Evolutionary conservation across 208 protist genomes (phyloP).

Genomic region (Naegleria fowleri): DNA sequence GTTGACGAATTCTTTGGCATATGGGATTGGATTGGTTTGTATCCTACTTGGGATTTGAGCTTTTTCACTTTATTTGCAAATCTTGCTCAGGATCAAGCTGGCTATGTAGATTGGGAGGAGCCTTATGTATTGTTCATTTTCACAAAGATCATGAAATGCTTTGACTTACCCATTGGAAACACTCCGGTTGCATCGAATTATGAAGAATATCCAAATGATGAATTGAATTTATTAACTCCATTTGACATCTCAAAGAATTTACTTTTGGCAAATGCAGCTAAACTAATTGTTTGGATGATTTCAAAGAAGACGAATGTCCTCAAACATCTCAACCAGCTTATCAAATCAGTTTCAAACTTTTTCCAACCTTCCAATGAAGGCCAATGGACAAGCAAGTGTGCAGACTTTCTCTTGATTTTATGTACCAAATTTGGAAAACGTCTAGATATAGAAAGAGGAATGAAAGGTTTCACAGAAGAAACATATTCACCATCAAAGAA

Average conservation of each 20-base stretch:
- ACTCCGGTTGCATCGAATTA: background rate
- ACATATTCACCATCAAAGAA: background rate
- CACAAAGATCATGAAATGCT: background rate
- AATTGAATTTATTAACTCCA: slow-evolving; percentile 3
- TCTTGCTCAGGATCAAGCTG: slow-evolving; percentile 13
- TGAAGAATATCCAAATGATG: slow-evolving; percentile 23
- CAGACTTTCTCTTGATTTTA: slow-evolving; percentile 8
- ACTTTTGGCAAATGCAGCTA: background rate
- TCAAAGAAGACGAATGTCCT: background rate
- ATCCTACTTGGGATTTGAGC: background rate
- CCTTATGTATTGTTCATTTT: background rate
- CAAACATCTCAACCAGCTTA: background rate
- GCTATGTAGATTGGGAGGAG: slow-evolving; percentile 19
- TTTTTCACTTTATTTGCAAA: slow-evolving; percentile 11
- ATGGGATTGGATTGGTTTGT: slow-evolving; percentile 20
- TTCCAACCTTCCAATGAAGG: slow-evolving; percentile 28
- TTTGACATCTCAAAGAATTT: slow-evolving; percentile 29
- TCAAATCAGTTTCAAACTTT: background rate
- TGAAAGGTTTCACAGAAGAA: background rate
- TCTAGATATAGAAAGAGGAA: background rate
- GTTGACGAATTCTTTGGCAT: background rate
- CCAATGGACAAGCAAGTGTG: slow-evolving; percentile 2
- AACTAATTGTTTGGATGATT: slow-evolving; percentile 23
- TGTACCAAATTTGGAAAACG: slow-evolving; percentile 22
- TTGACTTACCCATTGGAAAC: slow-evolving; percentile 30